Evolutionary conservation across 2,329 filamentous ascomycete genomes (phyloP), one percentile per base, ranked within the genome.

Genomic region (Ceratocystiopsis sp.): DNA sequence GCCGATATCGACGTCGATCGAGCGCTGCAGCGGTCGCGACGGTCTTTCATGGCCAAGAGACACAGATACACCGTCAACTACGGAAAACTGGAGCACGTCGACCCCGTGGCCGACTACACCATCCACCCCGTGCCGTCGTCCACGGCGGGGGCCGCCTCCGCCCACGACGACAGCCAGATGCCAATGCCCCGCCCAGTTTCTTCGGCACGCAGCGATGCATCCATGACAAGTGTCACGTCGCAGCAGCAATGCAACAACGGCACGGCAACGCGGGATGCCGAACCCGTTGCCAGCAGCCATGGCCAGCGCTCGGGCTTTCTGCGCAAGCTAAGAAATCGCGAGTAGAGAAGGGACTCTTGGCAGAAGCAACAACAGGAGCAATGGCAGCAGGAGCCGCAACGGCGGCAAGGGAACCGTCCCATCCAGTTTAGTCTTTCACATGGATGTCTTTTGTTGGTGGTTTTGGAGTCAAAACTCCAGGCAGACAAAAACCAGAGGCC

Each of bases 1-100:
- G 65, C 69, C 42, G 71, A 77, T 48, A 57, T 73, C 38, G 61
- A 66, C 42, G 57, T 66, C 1, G 56, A 58, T 19, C 60, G 59
- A 40, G 60, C 62, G 32, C 52, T 67, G 37, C 55, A 59, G 34
- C 62, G 67, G 38, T 61, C 66, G 36, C 62, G 63, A 38, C 64
- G 62, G 21, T 65, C 65, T 3, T 65, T 73, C 49, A 53, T 71
- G 37, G 53, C 57, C 49, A 68, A 66, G 52, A 60, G 65, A 52
- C 66, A 62, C 51, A 61, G 61, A 33, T 67, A 64, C 16, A 67
- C 65, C 16, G 57, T 68, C 45, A 66, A 58, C 51, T 61, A 69
- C 45, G 68, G 68, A 42, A 57, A 59, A 46, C 63, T 70, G 3
- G 49, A 53, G 37, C 51, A 55, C 37, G 50, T 41, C 10, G 39